Evolutionary conservation across 140 eudicot species (phyloP).

Genomic region (Cichorium intybus): DNA sequence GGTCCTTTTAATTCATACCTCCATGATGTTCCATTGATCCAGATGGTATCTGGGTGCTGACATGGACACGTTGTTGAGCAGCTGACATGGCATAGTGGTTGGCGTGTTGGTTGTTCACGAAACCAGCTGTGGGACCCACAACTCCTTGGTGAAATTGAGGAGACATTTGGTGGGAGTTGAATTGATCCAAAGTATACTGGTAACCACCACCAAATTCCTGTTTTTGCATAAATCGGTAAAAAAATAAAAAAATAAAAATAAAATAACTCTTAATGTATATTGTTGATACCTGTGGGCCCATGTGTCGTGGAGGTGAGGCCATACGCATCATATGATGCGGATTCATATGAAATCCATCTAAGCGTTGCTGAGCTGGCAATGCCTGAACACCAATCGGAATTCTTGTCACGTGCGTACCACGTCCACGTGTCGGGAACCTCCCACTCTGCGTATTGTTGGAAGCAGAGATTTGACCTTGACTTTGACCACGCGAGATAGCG

Average conservation of each 20-base stretch:
- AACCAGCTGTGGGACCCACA: slow-evolving; percentile 30
- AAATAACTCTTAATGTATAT: background rate
- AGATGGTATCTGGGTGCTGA: slow-evolving; percentile 27
- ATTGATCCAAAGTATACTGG: slow-evolving; percentile 14
- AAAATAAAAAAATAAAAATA: background rate
- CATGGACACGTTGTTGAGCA: slow-evolving; percentile 39
- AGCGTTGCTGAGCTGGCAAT: slow-evolving; percentile 52
- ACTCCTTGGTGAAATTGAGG: slow-evolving; percentile 36
- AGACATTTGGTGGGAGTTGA: slow-evolving; percentile 24
- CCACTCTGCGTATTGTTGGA: slow-evolving; percentile 24
- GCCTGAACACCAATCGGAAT: slow-evolving; percentile 61
- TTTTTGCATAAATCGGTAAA: background rate
- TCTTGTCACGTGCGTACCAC: slow-evolving; percentile 30
- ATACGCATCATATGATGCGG: slow-evolving; percentile 23
- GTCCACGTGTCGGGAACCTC: slow-evolving; percentile 25
- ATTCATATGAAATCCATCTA: slow-evolving; percentile 21
- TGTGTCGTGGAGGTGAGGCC: slow-evolving; percentile 30
- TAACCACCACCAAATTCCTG: slow-evolving; percentile 17
- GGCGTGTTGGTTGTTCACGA: slow-evolving; percentile 25
- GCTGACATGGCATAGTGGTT: slow-evolving; percentile 14
- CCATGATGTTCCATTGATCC: slow-evolving; percentile 23
- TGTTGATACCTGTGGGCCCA: slow-evolving; percentile 42
- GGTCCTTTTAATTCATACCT: slow-evolving; percentile 26
- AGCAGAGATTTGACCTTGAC: slow-evolving; percentile 10
- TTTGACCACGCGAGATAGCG: slow-evolving; percentile 15